Conservation (phyloP, 2,329 filamentous ascomycete genomes). For the Colletotrichum gigasporum region DNA sequence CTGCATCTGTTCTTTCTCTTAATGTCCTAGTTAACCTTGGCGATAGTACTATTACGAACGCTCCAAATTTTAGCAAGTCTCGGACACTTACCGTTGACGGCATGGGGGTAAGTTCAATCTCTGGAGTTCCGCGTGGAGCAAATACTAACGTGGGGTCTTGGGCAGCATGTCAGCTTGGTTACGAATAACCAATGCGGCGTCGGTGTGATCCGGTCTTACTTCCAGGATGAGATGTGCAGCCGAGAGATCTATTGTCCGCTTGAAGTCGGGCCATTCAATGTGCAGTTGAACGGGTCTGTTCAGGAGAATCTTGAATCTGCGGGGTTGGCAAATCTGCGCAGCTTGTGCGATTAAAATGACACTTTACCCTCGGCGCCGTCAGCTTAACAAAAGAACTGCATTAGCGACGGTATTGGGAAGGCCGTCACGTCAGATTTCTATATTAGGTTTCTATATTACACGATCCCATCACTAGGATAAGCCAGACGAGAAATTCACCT, state of each 20-base stretch:
- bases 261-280: neutral
- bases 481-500: no score
- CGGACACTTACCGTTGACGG: neutral
- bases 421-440: no score
- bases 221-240: neutral
- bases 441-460: no score
- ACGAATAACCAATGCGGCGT: neutral
- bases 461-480: no score
- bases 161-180: neutral
- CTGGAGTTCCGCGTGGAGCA: neutral
- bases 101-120: neutral
- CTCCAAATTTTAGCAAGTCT: neutral
- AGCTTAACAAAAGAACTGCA: no score
- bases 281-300: neutral
- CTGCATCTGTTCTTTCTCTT: no score
- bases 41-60: neutral
- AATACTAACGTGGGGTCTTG: neutral
- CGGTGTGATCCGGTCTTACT: neutral
- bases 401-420: no score
- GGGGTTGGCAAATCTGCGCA: neutral
- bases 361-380: no score
- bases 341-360: neutral
- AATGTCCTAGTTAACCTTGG: neutral
- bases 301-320: constrained; percentile 2
- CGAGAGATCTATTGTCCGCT: neutral